Conservation (phyloP, 176 grass and related monocot genomes). For the Miscanthus lutarioriparius region DNA sequence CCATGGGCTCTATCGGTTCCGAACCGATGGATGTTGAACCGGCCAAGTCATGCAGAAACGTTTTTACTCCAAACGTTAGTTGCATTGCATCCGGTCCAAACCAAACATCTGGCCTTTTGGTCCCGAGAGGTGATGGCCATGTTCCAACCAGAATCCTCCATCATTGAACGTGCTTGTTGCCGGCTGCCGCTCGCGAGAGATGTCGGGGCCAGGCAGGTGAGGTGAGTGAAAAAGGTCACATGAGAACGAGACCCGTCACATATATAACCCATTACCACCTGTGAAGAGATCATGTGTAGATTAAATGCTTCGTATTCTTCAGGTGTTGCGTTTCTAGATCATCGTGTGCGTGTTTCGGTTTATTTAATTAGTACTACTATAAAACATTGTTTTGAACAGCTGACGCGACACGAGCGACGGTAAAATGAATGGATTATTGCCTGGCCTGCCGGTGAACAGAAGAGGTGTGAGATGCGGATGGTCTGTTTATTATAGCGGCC, state of each 20-base stretch:
- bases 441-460: neutral
- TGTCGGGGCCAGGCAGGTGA: neutral
- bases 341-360: too few relatives aligned
- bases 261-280: too few relatives aligned
- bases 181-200: neutral
- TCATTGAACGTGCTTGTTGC: neutral
- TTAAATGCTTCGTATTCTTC: too few relatives aligned
- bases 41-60: neutral
- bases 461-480: too few relatives aligned
- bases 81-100: neutral
- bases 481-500: too few relatives aligned
- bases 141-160: neutral
- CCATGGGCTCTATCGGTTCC: neutral
- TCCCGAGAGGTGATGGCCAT: neutral
- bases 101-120: neutral
- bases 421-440: neutral
- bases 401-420: neutral
- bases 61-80: neutral
- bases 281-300: too few relatives aligned
- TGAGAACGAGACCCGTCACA: conserved; percentile 1
- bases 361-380: too few relatives aligned
- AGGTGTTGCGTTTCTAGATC: too few relatives aligned
- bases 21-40: neutral
- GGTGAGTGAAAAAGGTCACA: neutral
- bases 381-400: too few relatives aligned